Evolutionary conservation across 129 eudicot genomes (phyloP).

Genomic region (Centella asiatica): DNA sequence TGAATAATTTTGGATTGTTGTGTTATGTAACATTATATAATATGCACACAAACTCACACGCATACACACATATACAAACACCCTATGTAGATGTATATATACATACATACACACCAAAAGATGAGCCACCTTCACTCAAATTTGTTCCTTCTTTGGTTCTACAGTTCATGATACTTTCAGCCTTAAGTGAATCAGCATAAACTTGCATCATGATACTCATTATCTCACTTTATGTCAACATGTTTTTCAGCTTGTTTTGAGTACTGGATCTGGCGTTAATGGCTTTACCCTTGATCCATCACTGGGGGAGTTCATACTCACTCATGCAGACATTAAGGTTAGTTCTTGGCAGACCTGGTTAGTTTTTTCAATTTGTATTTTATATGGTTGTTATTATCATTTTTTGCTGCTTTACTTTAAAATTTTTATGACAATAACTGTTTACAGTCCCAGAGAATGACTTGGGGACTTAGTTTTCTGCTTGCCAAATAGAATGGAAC

Average conservation of each 20-base stretch:
- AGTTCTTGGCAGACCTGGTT: neutral
- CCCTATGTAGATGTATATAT: neutral
- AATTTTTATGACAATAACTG: neutral
- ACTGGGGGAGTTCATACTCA: constrained; percentile 89
- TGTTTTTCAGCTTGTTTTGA: constrained; percentile 66
- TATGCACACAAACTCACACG: no score
- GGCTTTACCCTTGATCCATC: constrained; percentile 99
- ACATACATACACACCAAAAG: neutral
- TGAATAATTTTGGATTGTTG: neutral
- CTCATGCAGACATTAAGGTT: constrained; percentile 95
- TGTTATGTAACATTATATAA: no score
- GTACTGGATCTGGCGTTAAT: constrained; percentile 91
- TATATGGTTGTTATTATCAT: constrained; percentile 6
- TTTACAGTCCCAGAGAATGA: neutral
- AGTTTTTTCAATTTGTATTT: no score
- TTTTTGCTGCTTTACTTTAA: neutral
- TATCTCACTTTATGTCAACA: neutral
- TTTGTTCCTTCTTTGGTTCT: neutral
- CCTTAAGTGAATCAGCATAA: no score
- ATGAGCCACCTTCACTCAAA: neutral
- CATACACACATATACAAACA: no score
- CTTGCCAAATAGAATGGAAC: neutral
- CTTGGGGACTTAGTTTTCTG: neutral
- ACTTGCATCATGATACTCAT: no score
- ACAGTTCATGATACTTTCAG: neutral